phyloP scores from a whole-genome alignment of 441 rosid genomes.

The Jatropha multifida region DNA sequence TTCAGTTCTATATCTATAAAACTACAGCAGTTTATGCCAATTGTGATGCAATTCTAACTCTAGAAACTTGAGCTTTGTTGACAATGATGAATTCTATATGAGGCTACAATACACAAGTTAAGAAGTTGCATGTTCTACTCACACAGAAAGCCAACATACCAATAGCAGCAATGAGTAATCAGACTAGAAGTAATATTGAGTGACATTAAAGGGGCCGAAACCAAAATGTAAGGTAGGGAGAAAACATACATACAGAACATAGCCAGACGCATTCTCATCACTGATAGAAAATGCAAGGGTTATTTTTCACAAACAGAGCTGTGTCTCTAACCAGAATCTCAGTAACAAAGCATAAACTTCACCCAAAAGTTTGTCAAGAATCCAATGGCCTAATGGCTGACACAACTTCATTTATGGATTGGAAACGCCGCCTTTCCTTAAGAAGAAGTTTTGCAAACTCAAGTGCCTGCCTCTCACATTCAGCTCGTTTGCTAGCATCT shows the following conservation, averaged over 20 bases:
- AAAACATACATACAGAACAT: neutral
- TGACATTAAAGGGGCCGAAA: too few species aligned
- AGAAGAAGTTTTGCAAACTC: slow-evolving; percentile 63
- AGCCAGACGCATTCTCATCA: neutral
- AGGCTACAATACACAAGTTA: too few species aligned
- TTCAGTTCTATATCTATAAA: too few species aligned
- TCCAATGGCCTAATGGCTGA: slow-evolving; percentile 34
- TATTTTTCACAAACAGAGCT: neutral
- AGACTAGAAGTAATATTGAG: too few species aligned
- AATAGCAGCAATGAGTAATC: too few species aligned
- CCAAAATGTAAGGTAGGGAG: too few species aligned
- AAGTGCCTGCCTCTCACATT: slow-evolving; percentile 72
- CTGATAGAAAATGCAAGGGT: neutral
- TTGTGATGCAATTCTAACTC: too few species aligned
- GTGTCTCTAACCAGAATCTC: neutral
- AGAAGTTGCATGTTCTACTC: too few species aligned
- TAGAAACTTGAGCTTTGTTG: too few species aligned
- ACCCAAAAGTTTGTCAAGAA: slow-evolving; percentile 4
- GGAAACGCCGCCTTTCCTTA: slow-evolving; percentile 68
- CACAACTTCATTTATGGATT: slow-evolving; percentile 61
- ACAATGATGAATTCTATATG: too few species aligned
- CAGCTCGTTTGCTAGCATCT: slow-evolving; percentile 56
- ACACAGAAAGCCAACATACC: too few species aligned
- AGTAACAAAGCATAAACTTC: neutral
- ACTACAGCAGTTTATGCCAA: too few species aligned